A percentile compares a stretch with the other conserved stretches of the same genome.
Evolutionary conservation across 1,284 basidiomycete species (phyloP).

Genomic region (Fistulinella staudtii): DNA sequence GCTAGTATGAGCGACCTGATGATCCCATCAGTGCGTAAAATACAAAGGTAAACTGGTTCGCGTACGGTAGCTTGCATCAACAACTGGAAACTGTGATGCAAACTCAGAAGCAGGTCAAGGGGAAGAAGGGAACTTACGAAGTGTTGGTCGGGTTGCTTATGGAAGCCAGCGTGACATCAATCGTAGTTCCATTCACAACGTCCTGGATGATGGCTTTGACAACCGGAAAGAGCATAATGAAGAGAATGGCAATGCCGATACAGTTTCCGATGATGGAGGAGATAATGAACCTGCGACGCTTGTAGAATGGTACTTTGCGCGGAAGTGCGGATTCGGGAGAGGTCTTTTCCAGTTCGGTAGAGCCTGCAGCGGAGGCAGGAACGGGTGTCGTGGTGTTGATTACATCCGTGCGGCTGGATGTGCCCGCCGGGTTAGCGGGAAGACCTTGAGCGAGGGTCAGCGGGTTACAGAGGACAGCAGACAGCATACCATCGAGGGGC

Average conservation of each 20-base stretch:
- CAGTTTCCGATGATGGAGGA: conserved; percentile 35
- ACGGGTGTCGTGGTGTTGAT: too few species aligned
- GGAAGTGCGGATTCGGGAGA: conserved; percentile 1
- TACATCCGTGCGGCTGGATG: too few species aligned
- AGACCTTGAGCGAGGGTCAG: too few species aligned
- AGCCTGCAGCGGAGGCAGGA: neutral
- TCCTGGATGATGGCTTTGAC: conserved; percentile 60
- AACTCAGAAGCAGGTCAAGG: neutral
- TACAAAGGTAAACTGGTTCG: too few species aligned
- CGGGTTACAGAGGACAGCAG: too few species aligned
- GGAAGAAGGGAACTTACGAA: conserved; percentile 39
- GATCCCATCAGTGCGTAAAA: too few species aligned
- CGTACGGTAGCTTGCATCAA: conserved; percentile 44
- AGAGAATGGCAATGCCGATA: conserved; percentile 56
- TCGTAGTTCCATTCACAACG: conserved; percentile 50
- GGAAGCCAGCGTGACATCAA: conserved; percentile 48
- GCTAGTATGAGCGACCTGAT: conserved; percentile 58
- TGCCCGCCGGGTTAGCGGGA: too few species aligned
- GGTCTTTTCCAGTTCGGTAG: neutral
- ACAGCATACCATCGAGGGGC: too few species aligned
- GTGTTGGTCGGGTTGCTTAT: conserved; percentile 50
- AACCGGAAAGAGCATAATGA: conserved; percentile 63
- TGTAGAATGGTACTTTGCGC: conserved; percentile 35
- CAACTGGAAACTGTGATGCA: conserved; percentile 42
- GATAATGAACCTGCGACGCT: conserved; percentile 46